Base-by-base conservation (phyloP, 2,329 filamentous ascomycete species). In the Alternaria gaisen region DNA sequence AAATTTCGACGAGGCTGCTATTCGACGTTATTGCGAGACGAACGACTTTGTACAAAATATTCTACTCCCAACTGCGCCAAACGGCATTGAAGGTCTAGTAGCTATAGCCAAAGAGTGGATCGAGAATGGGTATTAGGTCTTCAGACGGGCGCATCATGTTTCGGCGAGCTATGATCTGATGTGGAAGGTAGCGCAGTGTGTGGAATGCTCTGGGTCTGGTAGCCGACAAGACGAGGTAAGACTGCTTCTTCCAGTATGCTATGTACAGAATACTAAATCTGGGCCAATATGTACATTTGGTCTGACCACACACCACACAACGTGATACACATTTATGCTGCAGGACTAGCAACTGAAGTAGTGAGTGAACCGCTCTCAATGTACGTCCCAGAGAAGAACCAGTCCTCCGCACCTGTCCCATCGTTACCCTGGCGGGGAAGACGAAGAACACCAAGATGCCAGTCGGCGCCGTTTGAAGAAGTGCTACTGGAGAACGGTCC, bases 361-460 rank as follows among this genome's bases (percentile, higher is more conserved):
- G 76, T 78, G 14, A 79, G 66, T 26, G 79, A 72, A 4, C 86
- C 88, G 47, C 80, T 83, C 83, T 92, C 90, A 50, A 92, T 83
- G 70, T 91, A 92, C 4, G 91, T 87, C 9, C 90, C 89, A 4
- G 86, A 89, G 79, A 91, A 92, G 75, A 87, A 91, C 81, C 89
- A 88, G 72, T 92, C 89, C 81, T 91, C 90, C 3, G 77, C 76
- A 38, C 75, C 80, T 4, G 72, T 74, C 40, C 87, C 85, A 46
- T 83, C 76, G 48, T 85, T 84, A 1, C 87, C 86, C 34, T 80
- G 79, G 18, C 86, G 82, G 12, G 88, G 86, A 56, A 92, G 81
- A 65, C 91, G 86, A 54, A 92, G 81, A 24, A 91, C 86, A 59
- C 90, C 90, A 47, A 93, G 77, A 78, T 93, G 90, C 88, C 88